Evolutionary conservation across 2,329 filamentous ascomycete genomes (phyloP).

Genomic region (Aspergillus cejpii): DNA sequence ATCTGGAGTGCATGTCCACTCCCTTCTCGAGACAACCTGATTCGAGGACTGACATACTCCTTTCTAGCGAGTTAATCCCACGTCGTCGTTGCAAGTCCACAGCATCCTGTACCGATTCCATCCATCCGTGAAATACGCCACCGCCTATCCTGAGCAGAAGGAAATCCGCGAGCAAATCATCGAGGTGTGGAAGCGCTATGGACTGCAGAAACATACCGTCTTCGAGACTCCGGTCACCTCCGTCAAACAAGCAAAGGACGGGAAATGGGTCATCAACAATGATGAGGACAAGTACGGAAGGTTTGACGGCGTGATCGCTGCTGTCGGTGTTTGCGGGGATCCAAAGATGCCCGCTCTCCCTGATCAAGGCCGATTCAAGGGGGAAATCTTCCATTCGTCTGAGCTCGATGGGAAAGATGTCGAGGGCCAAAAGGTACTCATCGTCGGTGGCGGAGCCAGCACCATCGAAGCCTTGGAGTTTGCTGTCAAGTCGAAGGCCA

Average conservation of each 20-base stretch:
- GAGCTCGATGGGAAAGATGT: conserved; percentile 65
- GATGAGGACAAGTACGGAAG: conserved; percentile 60
- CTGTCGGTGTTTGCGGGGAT: conserved; percentile 73
- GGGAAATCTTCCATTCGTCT: conserved; percentile 67
- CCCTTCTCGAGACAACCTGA: background rate
- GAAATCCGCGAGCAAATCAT: conserved; percentile 69
- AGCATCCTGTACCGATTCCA: conserved; percentile 85
- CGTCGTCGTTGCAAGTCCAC: conserved; percentile 75
- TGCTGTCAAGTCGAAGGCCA: conserved; percentile 59
- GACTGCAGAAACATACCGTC: conserved; percentile 61
- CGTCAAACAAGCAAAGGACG: conserved; percentile 61
- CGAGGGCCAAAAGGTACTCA: conserved; percentile 65
- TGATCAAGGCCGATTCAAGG: conserved; percentile 65
- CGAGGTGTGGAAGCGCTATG: conserved; percentile 67
- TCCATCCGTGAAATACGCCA: conserved; percentile 66
- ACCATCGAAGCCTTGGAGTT: conserved; percentile 80
- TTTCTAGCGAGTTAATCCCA: conserved; percentile 66
- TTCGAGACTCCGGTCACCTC: conserved; percentile 65
- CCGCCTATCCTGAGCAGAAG: conserved; percentile 69
- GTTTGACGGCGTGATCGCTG: conserved; percentile 73
- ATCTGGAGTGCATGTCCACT: conserved; percentile 65
- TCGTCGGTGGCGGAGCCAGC: conserved; percentile 73
- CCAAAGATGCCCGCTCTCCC: conserved; percentile 65
- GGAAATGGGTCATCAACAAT: conserved; percentile 72
- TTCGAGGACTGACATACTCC: conserved; percentile 3